Evolutionary conservation across 768 basidiomycete species (phyloP), one percentile per base, ranked within the genome.

Genomic region (Termitomyces sp.): DNA sequence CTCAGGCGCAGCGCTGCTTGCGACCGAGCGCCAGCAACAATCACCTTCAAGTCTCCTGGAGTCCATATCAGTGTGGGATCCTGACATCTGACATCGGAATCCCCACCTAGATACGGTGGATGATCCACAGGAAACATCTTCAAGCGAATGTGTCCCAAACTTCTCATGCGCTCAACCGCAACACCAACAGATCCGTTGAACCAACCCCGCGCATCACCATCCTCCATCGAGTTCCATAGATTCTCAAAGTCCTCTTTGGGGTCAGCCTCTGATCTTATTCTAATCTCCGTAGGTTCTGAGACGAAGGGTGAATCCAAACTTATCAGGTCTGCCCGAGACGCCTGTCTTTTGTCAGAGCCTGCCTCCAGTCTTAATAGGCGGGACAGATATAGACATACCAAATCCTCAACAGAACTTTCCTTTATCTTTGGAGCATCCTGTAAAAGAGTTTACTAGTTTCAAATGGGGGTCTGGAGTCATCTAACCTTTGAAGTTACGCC

Each of bases 301-400:
- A 84, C 74, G 73, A 88, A 88, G 3, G 90, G 88, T 1, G 88
- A 85, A 70, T 93, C 90, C 42, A 94, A 81, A 9, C 85, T 77
- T 63, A 93, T 92, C 51, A 93, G 81, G 74, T 92, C 89, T 60
- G 71, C 63, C 57, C 76, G 76, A 50, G 73, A 64, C 18, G 58
- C 67, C 79, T 75, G 12, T 11, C 20, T 22, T 5, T 35, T 38
- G 40, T 63, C 58, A 57, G 22, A 32, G 2, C 55, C 16, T n/a
- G 24, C 20, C 24, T 39, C 22, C 13, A 32, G 8, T 35, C 24
- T 13, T 20, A 12, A 36, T 11, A 42, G 28, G 28, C 38, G 15
- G 56, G 15, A 28, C 28, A 32, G 16, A 46, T 16, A 24, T 42
- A 50, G 33, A 59, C 63, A 13, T 57, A 71, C 70, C 61, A 67